Percentiles rank a stretch among this genome's conserved stretches.
Evolutionary conservation across 768 basidiomycete species (phyloP).

Genomic region (Calvatia gigantea): DNA sequence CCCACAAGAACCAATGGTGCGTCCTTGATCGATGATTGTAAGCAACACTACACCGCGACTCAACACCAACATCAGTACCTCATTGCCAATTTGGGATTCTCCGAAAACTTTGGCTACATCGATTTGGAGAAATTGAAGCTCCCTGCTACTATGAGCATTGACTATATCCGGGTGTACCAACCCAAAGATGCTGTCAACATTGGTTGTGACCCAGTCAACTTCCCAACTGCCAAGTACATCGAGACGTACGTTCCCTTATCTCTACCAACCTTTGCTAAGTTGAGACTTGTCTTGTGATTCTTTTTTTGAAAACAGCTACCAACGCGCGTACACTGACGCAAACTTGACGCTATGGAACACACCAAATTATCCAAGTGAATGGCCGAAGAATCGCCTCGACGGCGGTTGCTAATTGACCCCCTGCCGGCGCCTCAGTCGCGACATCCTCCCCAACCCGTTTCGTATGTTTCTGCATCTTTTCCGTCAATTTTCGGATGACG

Average conservation of each 20-base stretch:
- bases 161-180: conserved; percentile 82
- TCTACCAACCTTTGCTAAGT: not conserved
- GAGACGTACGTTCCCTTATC: conserved; percentile 42
- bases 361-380: conserved; percentile 28
- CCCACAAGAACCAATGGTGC: conserved; percentile 70
- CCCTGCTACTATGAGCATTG: conserved; percentile 64
- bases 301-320: conserved; percentile 23
- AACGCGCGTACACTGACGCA: conserved; percentile 37
- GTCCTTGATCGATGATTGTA: conserved; percentile 28
- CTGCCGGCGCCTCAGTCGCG: too few relatives aligned
- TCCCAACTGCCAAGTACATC: conserved; percentile 79
- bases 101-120: conserved; percentile 62
- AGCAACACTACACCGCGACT: not conserved
- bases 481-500: not conserved
- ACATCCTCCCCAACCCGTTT: too few relatives aligned
- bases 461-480: not conserved
- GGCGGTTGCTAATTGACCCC: conserved; percentile 13
- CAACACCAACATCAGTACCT: conserved; percentile 57
- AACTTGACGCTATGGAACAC: conserved; percentile 36
- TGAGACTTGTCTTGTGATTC: not conserved
- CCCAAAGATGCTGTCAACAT: conserved; percentile 43
- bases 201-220: conserved; percentile 67
- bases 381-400: conserved; percentile 36
- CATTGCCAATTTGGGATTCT: conserved; percentile 70
- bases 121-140: conserved; percentile 53